A percentile compares a stretch with the other conserved stretches of the same genome.
phyloP scores from a whole-genome alignment of 805 yeast species.

The Lipomyces sp. region DNA sequence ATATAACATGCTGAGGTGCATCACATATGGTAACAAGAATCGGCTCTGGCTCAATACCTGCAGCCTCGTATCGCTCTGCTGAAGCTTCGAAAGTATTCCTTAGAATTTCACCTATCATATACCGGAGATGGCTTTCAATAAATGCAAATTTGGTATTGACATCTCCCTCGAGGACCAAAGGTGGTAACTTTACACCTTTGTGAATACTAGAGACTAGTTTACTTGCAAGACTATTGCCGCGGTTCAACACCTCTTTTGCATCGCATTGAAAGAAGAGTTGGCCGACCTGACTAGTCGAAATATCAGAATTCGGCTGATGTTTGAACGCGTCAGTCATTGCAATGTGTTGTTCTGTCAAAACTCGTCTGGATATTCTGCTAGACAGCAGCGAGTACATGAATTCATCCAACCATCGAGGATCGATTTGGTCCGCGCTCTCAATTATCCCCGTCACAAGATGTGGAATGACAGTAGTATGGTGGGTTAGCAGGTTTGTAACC shows the following conservation, averaged over 20 bases:
- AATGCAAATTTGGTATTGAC: conserved; percentile 66
- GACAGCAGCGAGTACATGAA: conserved; percentile 75
- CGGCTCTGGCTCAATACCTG: conserved; percentile 40
- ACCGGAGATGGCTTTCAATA: conserved; percentile 80
- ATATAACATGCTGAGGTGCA: conserved; percentile 61
- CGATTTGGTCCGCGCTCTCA: conserved; percentile 60
- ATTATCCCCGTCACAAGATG: conserved; percentile 91
- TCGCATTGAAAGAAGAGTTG: conserved; percentile 80
- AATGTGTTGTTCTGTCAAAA: conserved; percentile 87
- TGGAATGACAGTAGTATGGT: conserved; percentile 78
- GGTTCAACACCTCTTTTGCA: conserved; percentile 61
- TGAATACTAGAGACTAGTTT: conserved; percentile 51
- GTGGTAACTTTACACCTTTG: conserved; percentile 64
- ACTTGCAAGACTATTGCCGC: conserved; percentile 53
- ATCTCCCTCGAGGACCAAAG: conserved; percentile 71
- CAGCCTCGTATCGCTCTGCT: conserved; percentile 46
- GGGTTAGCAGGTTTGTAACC: conserved; percentile 59
- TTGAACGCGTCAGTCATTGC: conserved; percentile 65
- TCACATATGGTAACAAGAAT: conserved; percentile 72
- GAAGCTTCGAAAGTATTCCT: conserved; percentile 86
- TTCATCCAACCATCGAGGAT: conserved; percentile 61
- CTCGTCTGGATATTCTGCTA: conserved; percentile 75
- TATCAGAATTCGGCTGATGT: conserved; percentile 46
- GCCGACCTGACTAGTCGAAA: conserved; percentile 46
- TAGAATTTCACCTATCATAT: conserved; percentile 80